Conservation (phyloP, 208 protist genomes). For the Zelonia costaricensis region DNA sequence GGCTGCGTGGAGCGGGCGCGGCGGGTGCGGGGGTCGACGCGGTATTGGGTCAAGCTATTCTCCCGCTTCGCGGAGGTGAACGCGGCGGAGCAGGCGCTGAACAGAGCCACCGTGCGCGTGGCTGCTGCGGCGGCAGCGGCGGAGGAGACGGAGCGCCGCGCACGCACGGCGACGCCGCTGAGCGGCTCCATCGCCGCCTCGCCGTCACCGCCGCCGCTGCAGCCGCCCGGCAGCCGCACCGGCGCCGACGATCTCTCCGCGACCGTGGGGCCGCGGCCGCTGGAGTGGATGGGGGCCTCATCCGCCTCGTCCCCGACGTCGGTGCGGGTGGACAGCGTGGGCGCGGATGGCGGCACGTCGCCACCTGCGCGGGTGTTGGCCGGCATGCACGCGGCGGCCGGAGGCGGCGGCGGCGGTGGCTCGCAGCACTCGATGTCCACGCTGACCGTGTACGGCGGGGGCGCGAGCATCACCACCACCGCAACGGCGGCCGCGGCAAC, state of each 20-base stretch:
- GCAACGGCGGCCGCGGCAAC: neutral
- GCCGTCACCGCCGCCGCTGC: neutral
- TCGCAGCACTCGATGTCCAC: neutral
- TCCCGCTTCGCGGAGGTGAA: constrained; percentile 7
- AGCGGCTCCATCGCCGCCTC: no score
- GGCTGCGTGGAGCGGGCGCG: constrained; percentile 14
- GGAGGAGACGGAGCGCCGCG: neutral
- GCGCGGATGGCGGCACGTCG: no score
- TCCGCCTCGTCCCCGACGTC: neutral
- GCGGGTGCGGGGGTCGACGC: neutral
- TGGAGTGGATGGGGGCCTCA: neutral
- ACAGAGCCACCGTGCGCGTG: constrained; percentile 8
- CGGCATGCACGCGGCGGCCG: no score
- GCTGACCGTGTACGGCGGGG: neutral
- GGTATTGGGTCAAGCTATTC: constrained; percentile 18
- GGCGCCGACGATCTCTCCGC: neutral
- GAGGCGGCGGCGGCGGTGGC: no score
- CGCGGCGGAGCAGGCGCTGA: constrained; percentile 10
- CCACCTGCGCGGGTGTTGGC: no score
- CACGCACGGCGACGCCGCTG: neutral
- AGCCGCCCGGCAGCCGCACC: neutral
- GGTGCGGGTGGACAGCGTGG: neutral
- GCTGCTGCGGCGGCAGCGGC: neutral
- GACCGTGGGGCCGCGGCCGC: neutral
- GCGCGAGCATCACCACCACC: neutral